These are phyloP conservation scores for Eudorina sp. DNA, from an alignment of 139 green algal genomes.

Conservation along the genomic window DNA sequence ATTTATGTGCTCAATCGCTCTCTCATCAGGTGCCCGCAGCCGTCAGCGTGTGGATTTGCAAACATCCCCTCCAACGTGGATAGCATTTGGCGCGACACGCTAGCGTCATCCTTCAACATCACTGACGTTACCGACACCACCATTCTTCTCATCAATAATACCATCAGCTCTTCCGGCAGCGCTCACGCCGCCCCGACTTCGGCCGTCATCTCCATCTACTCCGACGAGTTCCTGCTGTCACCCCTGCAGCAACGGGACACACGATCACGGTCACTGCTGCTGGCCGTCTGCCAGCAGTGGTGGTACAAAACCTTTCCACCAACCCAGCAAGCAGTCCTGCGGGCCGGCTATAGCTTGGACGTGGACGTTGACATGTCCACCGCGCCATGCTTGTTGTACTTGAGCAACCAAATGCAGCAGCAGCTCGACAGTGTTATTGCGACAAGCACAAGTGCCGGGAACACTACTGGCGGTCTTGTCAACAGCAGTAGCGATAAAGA, in stretches of 20 bases:
- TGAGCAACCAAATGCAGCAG: too few species aligned
- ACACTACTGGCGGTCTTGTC: too few species aligned
- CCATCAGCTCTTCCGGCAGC: neutral
- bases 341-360: neutral
- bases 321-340: neutral
- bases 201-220: too few species aligned
- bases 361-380: too few species aligned
- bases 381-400: neutral
- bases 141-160: too few species aligned
- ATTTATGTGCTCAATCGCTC: too few species aligned
- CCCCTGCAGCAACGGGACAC: too few species aligned
- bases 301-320: neutral
- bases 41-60: neutral
- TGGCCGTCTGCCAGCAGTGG: constrained; percentile 2
- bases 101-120: neutral
- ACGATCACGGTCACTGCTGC: neutral
- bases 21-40: neutral
- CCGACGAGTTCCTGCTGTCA: too few species aligned
- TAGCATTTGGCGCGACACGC: neutral
- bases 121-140: neutral
- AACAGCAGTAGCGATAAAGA: too few species aligned
- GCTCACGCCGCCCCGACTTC: neutral
- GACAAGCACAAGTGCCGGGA: too few species aligned
- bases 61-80: neutral
- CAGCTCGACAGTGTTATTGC: too few species aligned